phyloP scores from a whole-genome alignment of 2,329 filamentous ascomycete species.

The Pseudocercospora musae region DNA sequence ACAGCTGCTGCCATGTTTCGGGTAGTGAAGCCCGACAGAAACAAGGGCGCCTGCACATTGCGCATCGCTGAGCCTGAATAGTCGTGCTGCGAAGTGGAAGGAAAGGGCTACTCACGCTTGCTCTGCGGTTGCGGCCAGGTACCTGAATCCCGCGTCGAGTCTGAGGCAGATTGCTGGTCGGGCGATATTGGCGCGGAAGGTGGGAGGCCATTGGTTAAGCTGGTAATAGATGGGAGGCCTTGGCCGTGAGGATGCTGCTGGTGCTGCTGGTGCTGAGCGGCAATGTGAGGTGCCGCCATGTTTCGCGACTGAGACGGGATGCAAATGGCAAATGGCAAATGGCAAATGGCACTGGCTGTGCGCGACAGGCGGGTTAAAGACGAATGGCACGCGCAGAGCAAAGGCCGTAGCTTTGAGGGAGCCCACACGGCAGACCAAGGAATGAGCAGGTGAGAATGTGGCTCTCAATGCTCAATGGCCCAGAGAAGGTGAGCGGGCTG shows the following conservation, averaged over 20 bases:
- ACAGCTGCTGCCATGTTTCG: constrained; percentile 1
- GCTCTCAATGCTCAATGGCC: background rate
- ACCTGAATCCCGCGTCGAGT: constrained; percentile 37
- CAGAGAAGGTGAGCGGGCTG: constrained; percentile 1
- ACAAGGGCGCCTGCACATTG: background rate
- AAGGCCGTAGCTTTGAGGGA: background rate
- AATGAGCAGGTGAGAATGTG: background rate
- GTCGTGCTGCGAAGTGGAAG: background rate
- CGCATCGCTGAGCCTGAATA: background rate
- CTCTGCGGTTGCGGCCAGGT: constrained; percentile 38
- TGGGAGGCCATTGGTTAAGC: constrained; percentile 37
- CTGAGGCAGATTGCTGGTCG: constrained; percentile 30
- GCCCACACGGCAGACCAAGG: background rate
- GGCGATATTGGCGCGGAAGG: constrained; percentile 31
- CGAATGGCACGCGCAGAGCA: background rate
- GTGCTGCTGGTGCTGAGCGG: constrained; percentile 18
- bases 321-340: too few species aligned
- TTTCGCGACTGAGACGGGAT: constrained; percentile 2
- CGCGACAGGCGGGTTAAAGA: background rate
- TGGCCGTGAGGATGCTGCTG: constrained; percentile 23
- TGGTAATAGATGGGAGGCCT: constrained; percentile 37
- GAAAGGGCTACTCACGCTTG: constrained; percentile 35
- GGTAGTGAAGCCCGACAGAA: background rate
- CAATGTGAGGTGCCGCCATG: constrained; percentile 27
- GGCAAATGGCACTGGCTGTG: too few species aligned